A percentile compares a stretch with the other conserved stretches of the same genome.
Conservation (phyloP, 2,329 filamentous ascomycete genomes). For the Hypoxylon sp. region DNA sequence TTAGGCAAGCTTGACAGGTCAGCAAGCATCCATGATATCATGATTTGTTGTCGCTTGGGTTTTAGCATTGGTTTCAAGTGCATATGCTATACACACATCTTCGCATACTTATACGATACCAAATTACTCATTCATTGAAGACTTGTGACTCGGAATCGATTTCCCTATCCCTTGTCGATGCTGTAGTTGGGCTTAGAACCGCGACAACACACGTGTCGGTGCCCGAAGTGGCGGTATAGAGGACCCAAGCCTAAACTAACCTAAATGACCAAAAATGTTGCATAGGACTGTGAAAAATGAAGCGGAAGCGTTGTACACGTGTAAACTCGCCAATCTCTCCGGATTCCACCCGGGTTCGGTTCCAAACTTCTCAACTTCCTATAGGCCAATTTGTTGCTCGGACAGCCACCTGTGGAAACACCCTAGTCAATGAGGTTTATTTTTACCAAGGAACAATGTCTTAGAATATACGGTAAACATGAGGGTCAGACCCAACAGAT, state of each 20-base stretch:
- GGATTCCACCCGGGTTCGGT: slow-evolving; percentile 20
- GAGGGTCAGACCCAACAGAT: slow-evolving; percentile 25
- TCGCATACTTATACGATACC: slow-evolving; percentile 28
- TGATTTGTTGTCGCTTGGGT: slow-evolving; percentile 29
- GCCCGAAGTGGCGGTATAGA: slow-evolving; percentile 41
- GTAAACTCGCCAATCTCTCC: slow-evolving; percentile 44
- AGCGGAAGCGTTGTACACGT: slow-evolving; percentile 41
- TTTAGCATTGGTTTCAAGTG: slow-evolving; percentile 18
- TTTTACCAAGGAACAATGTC: slow-evolving; percentile 29
- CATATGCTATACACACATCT: slow-evolving; percentile 19
- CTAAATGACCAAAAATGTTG: slow-evolving; percentile 25
- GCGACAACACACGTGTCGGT: slow-evolving; percentile 41
- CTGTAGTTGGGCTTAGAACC: slow-evolving; percentile 27
- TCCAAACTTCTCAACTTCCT: slow-evolving; percentile 30
- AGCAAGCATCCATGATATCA: slow-evolving; percentile 30
- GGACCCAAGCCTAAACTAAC: slow-evolving; percentile 26
- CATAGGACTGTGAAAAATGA: slow-evolving; percentile 15
- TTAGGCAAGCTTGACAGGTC: slow-evolving; percentile 34
- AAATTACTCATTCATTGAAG: slow-evolving; percentile 14
- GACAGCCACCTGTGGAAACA: slow-evolving; percentile 31
- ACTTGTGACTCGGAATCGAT: slow-evolving; percentile 29
- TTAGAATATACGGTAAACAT: slow-evolving; percentile 17
- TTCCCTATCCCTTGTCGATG: slow-evolving; percentile 9
- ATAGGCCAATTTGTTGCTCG: slow-evolving; percentile 29
- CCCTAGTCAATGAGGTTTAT: slow-evolving; percentile 31